Evolutionary conservation across 148 eudicot genomes (phyloP), one percentile per base, ranked within the genome.

Genomic region (Gaultheria prostrata): DNA sequence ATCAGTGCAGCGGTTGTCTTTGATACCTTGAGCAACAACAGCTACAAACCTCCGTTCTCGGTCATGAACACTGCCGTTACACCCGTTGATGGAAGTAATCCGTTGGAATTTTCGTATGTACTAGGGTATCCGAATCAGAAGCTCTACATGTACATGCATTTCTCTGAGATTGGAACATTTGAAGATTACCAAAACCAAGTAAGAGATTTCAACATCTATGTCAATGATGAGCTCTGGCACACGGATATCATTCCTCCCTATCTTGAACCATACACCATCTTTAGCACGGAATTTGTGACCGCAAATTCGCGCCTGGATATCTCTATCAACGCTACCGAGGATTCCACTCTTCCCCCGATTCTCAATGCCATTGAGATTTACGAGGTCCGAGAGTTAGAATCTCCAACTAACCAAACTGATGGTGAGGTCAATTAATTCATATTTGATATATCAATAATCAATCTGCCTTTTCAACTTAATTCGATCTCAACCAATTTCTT

Each of bases 91-190:
- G 48, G 2, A 10, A 35, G 28, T 18, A 21, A 63, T 21, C 17
- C 83, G 32, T 80, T 87, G 48, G 18, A 43, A 30, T 21, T 84
- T 72, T 2, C 0, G 4, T 59, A 45, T 20, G 56, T 5, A 0
- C 1, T 32, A 32, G 0, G 1, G 8, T 51, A 80, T 78, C 12
- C 57, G 14, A 84, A 15, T 9, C 57, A 79, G 10, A n/a, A 78
- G 18, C 74, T 61, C 26, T 81, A 80, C 28, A 17, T 85, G 15
- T 91, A 63, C 86, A 11, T 85, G 84, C 74, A 91, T 79, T 82
- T 91, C 81, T 88, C 92, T 53, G 92, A 91, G 80, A 30, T 91
- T 72, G 76, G 61, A 48, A 61, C 3, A 2, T 77, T 85, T 8
- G 8, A 7, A n/a, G n/a, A n/a, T n/a, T n/a, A n/a, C n/a, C 87